Evolutionary conservation across 75 land plant genomes (phyloP).

Genomic region (Selaginella tamariscina): DNA sequence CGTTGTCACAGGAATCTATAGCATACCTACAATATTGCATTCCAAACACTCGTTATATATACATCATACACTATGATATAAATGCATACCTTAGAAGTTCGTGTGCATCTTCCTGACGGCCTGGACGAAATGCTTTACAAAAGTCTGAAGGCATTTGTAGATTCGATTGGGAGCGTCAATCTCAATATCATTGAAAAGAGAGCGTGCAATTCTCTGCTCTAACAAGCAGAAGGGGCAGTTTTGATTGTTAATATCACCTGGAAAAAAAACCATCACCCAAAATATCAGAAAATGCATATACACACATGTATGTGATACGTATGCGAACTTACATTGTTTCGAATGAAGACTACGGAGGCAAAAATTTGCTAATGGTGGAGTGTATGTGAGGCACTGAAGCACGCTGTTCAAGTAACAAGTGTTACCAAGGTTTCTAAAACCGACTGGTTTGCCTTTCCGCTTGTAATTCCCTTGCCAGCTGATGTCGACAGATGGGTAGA

Average conservation of each 20-base stretch:
- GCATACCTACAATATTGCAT: no score
- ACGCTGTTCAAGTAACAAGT: constrained; percentile 94
- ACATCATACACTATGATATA: no score
- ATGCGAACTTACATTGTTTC: constrained; percentile 28
- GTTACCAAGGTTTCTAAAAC: constrained; percentile 78
- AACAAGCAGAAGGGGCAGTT: constrained; percentile 79
- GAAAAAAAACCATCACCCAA: background rate
- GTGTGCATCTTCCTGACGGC: constrained; percentile 96
- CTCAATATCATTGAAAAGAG: constrained; percentile 33
- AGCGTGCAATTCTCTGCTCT: constrained; percentile 56
- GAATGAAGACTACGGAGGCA: constrained; percentile 64
- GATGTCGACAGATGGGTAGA: constrained; percentile 23
- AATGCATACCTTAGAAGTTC: constrained; percentile 88
- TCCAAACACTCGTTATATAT: no score
- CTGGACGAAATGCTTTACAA: constrained; percentile 62
- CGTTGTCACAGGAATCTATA: constrained; percentile 77
- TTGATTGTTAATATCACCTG: constrained; percentile 30
- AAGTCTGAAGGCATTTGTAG: constrained; percentile 39
- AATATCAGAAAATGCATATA: background rate
- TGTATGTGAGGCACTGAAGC: constrained; percentile 92
- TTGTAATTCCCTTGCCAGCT: constrained; percentile 30
- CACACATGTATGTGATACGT: background rate
- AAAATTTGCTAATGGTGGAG: constrained; percentile 92
- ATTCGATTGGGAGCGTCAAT: constrained; percentile 61
- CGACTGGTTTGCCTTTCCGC: constrained; percentile 40